Conservation (phyloP, 164 flowering plant genomes). For the Cinnamomum chago region DNA sequence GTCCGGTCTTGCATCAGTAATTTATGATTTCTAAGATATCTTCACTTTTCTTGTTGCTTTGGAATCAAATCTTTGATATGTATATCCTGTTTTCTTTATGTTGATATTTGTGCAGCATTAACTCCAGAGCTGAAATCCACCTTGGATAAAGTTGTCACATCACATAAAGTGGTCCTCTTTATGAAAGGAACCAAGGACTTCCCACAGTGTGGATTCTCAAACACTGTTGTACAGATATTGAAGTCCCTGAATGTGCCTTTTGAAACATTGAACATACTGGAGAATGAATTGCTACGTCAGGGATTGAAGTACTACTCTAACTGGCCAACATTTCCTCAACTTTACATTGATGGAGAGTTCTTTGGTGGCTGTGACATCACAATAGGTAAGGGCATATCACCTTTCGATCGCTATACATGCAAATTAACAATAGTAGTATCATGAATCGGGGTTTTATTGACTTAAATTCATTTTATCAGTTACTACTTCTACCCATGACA, state of each 20-base stretch:
- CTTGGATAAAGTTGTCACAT: conserved; percentile 70
- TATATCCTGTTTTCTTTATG: not conserved
- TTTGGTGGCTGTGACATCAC: conserved; percentile 97
- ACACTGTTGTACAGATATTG: conserved; percentile 82
- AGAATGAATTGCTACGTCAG: conserved; percentile 79
- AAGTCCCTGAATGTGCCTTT: conserved; percentile 72
- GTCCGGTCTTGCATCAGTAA: not conserved
- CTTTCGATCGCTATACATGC: not conserved
- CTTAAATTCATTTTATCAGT: not conserved
- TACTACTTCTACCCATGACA: not conserved
- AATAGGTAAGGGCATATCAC: conserved; percentile 48
- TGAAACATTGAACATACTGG: conserved; percentile 78
- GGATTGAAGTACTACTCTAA: conserved; percentile 82
- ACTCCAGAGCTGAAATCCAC: conserved; percentile 67
- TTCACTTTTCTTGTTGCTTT: conserved; percentile 1
- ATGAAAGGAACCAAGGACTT: conserved; percentile 92
- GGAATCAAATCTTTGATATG: conserved; percentile 22
- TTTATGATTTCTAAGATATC: not conserved
- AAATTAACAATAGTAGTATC: too few relatives aligned
- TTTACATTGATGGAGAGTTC: conserved; percentile 88
- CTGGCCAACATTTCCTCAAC: conserved; percentile 99
- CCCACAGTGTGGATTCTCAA: conserved; percentile 92
- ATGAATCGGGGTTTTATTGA: too few relatives aligned
- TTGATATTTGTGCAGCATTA: conserved; percentile 34
- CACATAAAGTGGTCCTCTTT: conserved; percentile 73